Conservation (phyloP, 148 eudicot species). For the Linanthus parryae region DNA sequence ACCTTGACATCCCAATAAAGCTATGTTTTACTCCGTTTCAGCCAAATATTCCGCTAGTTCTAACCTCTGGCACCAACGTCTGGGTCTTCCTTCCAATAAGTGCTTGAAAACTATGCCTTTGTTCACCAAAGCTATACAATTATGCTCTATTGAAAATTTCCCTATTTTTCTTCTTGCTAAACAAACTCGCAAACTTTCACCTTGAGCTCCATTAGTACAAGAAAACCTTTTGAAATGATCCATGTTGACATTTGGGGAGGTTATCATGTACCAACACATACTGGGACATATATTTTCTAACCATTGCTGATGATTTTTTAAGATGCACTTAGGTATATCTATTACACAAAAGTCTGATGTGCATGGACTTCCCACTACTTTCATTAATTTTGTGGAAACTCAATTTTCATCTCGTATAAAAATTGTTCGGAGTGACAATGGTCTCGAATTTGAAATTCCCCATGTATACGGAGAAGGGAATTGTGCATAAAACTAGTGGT, state of each 20-base stretch:
- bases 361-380: background rate
- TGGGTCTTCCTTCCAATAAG: slow-evolving; percentile 1
- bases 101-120: background rate
- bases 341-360: background rate
- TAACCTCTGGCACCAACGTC: background rate
- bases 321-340: background rate
- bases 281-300: background rate
- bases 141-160: background rate
- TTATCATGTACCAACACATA: background rate
- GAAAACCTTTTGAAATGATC: background rate
- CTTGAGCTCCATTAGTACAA: background rate
- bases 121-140: background rate
- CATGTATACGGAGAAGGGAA: background rate
- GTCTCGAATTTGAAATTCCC: background rate
- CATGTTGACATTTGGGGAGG: slow-evolving; percentile 4
- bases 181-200: background rate
- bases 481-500: background rate
- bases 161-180: background rate
- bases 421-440: background rate
- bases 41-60: background rate
- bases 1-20: background rate
- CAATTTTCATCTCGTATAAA: background rate
- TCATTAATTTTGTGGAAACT: background rate
- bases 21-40: background rate
- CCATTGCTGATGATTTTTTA: background rate